Evolutionary conservation across 2,329 filamentous ascomycete species (phyloP).

Genomic region (Acrocalymma vagum): DNA sequence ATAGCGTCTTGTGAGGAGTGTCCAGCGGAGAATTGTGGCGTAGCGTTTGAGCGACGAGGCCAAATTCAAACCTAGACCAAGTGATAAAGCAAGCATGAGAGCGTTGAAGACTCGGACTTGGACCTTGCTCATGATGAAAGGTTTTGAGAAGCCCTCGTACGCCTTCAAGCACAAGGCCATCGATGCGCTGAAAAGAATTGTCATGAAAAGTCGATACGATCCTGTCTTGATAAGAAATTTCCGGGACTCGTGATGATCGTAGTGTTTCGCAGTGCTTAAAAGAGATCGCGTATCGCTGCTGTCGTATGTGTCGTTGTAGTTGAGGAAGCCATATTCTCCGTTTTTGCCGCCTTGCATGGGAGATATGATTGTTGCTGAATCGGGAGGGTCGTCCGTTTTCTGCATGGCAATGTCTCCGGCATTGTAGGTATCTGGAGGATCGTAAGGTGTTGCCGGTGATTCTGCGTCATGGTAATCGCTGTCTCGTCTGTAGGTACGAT

Average conservation of each 20-base stretch:
- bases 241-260: constrained; percentile 41
- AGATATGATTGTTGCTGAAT: constrained; percentile 25
- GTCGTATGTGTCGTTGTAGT: too few relatives aligned
- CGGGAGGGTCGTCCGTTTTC: constrained; percentile 20
- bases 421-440: constrained; percentile 22
- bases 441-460: constrained; percentile 21
- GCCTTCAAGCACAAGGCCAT: constrained; percentile 37
- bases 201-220: constrained; percentile 32
- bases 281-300: constrained; percentile 31
- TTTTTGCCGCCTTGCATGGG: constrained; percentile 22
- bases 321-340: constrained; percentile 27
- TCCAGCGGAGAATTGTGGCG: constrained; percentile 44
- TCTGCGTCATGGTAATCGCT: too few relatives aligned
- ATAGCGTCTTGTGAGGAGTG: constrained; percentile 40
- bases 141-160: constrained; percentile 38
- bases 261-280: constrained; percentile 20
- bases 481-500: too few relatives aligned
- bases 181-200: constrained; percentile 36
- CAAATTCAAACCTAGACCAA: constrained; percentile 45
- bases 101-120: constrained; percentile 43
- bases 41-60: constrained; percentile 43
- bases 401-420: constrained; percentile 32
- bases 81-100: constrained; percentile 41
- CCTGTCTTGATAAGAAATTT: constrained; percentile 38
- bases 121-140: constrained; percentile 32